Evolutionary conservation across 192 early-diverging fungal genomes (phyloP).

Genomic region (Funneliformis mosseae): DNA sequence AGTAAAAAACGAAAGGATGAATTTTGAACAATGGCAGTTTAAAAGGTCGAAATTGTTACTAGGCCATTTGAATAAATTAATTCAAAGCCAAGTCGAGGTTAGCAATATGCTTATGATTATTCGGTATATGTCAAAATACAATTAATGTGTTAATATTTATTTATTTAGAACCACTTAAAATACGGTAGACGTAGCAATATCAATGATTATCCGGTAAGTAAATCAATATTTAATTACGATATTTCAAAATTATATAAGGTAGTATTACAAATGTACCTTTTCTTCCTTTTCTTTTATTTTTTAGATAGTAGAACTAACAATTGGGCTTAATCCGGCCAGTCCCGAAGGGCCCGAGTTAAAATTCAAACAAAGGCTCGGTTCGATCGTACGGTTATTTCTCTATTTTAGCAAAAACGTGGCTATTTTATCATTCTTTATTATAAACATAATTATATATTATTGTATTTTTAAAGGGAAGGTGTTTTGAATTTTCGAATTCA

Average conservation of each 20-base stretch:
- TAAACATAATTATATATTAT: background rate
- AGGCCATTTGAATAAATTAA: background rate
- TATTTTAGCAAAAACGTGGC: background rate
- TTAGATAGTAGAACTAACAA: slow-evolving; percentile 14
- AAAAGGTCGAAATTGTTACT: background rate
- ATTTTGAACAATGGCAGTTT: slow-evolving; percentile 23
- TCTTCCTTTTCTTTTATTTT: background rate
- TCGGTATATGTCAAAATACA: background rate
- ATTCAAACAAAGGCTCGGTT: background rate
- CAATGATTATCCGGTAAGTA: slow-evolving; percentile 28
- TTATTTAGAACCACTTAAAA: background rate
- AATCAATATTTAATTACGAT: background rate
- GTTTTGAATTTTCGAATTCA: background rate
- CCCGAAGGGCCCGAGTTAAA: slow-evolving; percentile 15
- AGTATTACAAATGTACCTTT: too few relatives aligned
- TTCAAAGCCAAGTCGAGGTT: slow-evolving; percentile 16
- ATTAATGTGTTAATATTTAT: background rate
- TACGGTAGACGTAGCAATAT: background rate
- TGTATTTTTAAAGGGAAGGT: background rate
- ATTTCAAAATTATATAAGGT: background rate
- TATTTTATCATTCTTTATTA: background rate
- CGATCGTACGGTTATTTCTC: slow-evolving; percentile 13
- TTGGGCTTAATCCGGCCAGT: background rate
- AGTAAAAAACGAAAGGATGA: background rate
- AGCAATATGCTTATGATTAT: background rate